Conservation (phyloP, 2,329 filamentous ascomycete genomes). For the Ophiostoma australiae region DNA sequence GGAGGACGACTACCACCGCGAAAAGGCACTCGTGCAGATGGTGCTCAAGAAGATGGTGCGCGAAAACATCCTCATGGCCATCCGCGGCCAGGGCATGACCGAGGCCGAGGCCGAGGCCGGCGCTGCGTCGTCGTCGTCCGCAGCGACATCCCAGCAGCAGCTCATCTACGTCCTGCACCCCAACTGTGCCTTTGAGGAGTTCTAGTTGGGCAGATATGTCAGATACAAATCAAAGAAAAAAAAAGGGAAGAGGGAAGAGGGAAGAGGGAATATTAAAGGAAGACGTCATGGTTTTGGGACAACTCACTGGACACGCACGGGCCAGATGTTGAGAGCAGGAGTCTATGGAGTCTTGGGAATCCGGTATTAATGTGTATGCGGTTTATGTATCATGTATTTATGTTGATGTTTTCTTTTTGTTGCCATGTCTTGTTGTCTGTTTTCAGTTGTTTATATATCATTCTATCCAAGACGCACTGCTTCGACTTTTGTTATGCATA, state of each 20-base stretch:
- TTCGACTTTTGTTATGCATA: neutral
- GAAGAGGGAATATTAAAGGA: too few species aligned
- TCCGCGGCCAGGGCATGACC: conserved; percentile 57
- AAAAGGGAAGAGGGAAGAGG: neutral
- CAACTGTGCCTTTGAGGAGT: conserved; percentile 78
- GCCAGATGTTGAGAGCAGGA: conserved; percentile 6
- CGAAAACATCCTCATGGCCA: conserved; percentile 83
- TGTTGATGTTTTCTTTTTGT: neutral
- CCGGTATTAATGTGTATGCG: neutral
- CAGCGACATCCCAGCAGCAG: conserved; percentile 39
- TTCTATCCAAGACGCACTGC: neutral
- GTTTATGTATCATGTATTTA: neutral
- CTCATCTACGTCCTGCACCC: conserved; percentile 87
- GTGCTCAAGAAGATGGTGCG: conserved; percentile 95
- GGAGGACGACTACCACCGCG: conserved; percentile 74
- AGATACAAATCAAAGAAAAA: neutral
- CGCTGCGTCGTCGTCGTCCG: conserved; percentile 22
- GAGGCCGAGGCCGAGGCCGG: conserved; percentile 36
- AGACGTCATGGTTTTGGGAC: neutral
- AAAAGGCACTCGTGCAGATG: conserved; percentile 70
- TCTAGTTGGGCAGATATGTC: conserved; percentile 30
- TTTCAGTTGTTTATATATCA: neutral
- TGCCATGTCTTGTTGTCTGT: neutral
- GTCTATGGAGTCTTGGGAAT: conserved; percentile 10
- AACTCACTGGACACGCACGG: neutral